phyloP scores from a whole-genome alignment of 164 flowering plant species.

The Echeveria elegans region DNA sequence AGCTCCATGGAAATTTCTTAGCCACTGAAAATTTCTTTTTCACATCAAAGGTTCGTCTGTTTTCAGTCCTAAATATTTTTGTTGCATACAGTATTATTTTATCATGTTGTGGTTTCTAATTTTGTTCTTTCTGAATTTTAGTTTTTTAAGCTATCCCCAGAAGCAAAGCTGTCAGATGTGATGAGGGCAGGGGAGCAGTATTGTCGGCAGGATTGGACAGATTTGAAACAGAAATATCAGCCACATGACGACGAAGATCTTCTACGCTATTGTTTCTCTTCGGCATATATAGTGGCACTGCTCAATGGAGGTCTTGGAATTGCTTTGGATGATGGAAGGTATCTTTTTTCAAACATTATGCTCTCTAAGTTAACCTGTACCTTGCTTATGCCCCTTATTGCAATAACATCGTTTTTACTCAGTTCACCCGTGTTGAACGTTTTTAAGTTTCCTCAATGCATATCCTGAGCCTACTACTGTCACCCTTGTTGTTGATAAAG shows the following conservation, averaged over 20 bases:
- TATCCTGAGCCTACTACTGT: background rate
- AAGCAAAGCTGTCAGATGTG: conserved; percentile 52
- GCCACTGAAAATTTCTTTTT: conserved; percentile 94
- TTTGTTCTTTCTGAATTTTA: conserved; percentile 17
- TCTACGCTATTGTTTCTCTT: conserved; percentile 76
- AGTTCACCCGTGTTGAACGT: background rate
- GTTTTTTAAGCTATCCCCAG: conserved; percentile 68
- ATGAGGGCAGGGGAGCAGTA: conserved; percentile 65
- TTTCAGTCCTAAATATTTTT: background rate
- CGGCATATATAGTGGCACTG: conserved; percentile 90
- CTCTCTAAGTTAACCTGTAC: too few species aligned
- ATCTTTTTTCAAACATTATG: background rate
- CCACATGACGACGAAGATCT: conserved; percentile 56
- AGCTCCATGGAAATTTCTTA: conserved; percentile 73
- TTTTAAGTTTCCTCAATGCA: background rate
- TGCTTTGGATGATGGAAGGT: conserved; percentile 73
- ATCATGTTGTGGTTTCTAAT: background rate
- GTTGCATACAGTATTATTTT: background rate
- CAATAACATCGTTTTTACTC: too few species aligned
- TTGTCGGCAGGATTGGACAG: conserved; percentile 75
- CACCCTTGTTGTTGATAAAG: background rate
- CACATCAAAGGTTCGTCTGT: conserved; percentile 61
- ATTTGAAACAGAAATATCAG: conserved; percentile 36
- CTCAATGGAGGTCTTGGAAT: conserved; percentile 88
- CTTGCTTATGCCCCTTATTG: too few species aligned